Base-by-base conservation (phyloP, 495 filamentous ascomycete genomes). In the Lasiosphaeria hispida region DNA sequence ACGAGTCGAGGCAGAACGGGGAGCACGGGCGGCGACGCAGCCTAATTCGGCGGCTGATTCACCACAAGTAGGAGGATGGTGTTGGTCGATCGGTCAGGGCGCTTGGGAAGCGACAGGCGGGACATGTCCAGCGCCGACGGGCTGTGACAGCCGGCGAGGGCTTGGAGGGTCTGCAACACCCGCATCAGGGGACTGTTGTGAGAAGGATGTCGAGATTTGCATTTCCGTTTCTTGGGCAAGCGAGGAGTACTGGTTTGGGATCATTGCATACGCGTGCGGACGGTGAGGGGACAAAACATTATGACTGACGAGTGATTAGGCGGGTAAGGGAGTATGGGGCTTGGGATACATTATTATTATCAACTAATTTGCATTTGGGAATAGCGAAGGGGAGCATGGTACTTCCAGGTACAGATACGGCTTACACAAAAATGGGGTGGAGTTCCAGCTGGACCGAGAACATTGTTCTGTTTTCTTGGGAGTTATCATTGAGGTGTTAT, bases 41-140 rank as follows among this genome's bases (percentile, higher is more conserved):
- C 7, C 53, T 64, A 7, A 18, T 67, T 5, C 33, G 35, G 48
- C 60, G 57, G 42, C 47, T 62, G 49, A 43, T 61, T 30, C 65
- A 30, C 23, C 23, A 64, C 50, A 56, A 40, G 39, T 67, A 64
- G 59, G 48, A 53, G 42, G 37, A 35, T 18, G 23, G 43, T 23
- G 43, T 34, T 30, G 38, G 48, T 23, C 56, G 42, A 7, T 9
- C 13, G 23, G 35, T 48, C 23, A 51, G 40, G 48, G 39, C 4
- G n/a, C 5, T 34, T 50, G n/a, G 19, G 51, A 4, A 44, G 52
- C 10, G 7, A 4, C n/a, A n/a, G n/a, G 9, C 19, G 7, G 23
- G 8, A 49, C 10, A 13, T 34, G 47, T 15, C 7, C n/a, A 19
- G 15, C 23, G n/a, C 33, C 7, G 8, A 4, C 8, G 47, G 23